Percentiles rank a stretch among this genome's conserved stretches.
Conservation (phyloP, 129 eudicot genomes). For the Helichrysum umbraculigerum region DNA sequence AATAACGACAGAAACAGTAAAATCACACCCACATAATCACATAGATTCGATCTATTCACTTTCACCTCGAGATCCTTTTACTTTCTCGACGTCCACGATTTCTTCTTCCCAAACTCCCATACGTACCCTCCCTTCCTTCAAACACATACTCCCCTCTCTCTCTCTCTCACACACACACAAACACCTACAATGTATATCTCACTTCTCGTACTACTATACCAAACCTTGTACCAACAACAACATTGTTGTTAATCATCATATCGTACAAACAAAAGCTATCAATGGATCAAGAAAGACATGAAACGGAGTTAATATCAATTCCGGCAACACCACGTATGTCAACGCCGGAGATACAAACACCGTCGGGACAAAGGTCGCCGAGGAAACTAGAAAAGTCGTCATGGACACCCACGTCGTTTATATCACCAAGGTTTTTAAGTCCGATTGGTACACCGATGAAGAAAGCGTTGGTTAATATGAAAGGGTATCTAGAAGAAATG, state of each 20-base stretch:
- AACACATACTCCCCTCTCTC: too few species aligned
- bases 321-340: conserved; percentile 70
- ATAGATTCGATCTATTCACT: conserved; percentile 16
- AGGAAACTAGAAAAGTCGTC: conserved; percentile 48
- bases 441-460: conserved; percentile 98
- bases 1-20: conserved; percentile 17
- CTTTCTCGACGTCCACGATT: conserved; percentile 34
- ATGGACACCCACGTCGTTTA: conserved; percentile 88
- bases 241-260: too few species aligned
- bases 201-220: neutral
- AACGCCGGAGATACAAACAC: conserved; percentile 81
- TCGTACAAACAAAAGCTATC: neutral
- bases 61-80: neutral
- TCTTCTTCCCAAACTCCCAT: conserved; percentile 40
- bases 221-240: neutral
- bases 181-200: neutral
- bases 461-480: conserved; percentile 77
- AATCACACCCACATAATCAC: conserved; percentile 30
- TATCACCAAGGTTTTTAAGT: conserved; percentile 81
- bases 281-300: conserved; percentile 61
- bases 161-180: neutral
- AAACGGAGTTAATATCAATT: conserved; percentile 89
- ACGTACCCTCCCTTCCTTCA: too few species aligned
- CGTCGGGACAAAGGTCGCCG: conserved; percentile 77
- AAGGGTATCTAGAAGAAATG: conserved; percentile 64